Conservation (phyloP, 805 yeast species). For the Candida pini region DNA sequence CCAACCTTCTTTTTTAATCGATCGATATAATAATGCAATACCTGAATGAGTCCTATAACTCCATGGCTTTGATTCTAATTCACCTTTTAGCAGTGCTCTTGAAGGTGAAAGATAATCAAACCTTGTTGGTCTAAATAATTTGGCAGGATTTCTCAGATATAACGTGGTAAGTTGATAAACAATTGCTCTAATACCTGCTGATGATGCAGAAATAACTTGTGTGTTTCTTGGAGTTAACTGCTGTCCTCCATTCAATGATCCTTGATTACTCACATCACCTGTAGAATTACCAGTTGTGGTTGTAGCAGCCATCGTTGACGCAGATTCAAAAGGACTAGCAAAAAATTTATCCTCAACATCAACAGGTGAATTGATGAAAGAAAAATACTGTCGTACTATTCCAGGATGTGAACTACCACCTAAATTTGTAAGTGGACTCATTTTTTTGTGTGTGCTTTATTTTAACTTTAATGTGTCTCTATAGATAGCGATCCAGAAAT, state of each 20-base stretch:
- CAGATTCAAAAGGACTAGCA: no score
- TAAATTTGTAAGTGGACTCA: no score
- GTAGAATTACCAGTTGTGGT: no score
- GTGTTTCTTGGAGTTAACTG: constrained; percentile 36
- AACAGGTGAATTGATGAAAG: no score
- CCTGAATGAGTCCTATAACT: constrained; percentile 68
- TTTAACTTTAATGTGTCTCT: no score
- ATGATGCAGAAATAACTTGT: constrained; percentile 64
- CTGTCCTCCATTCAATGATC: constrained; percentile 6
- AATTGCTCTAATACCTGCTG: constrained; percentile 83
- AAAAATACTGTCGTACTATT: no score
- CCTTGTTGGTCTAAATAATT: constrained; percentile 84
- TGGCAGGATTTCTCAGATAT: constrained; percentile 76
- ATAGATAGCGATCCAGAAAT: no score
- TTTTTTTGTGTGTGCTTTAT: no score
- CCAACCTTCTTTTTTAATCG: constrained; percentile 79
- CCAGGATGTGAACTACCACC: no score
- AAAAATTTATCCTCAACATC: no score
- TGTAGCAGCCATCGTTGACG: no score
- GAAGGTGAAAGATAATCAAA: constrained; percentile 78
- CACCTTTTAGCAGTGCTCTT: constrained; percentile 44
- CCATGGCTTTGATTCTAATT: constrained; percentile 43
- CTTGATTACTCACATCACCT: neutral
- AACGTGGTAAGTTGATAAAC: constrained; percentile 73
- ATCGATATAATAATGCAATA: constrained; percentile 65